phyloP scores from a whole-genome alignment of 345 rosid genomes.

The Aquilaria malaccensis region DNA sequence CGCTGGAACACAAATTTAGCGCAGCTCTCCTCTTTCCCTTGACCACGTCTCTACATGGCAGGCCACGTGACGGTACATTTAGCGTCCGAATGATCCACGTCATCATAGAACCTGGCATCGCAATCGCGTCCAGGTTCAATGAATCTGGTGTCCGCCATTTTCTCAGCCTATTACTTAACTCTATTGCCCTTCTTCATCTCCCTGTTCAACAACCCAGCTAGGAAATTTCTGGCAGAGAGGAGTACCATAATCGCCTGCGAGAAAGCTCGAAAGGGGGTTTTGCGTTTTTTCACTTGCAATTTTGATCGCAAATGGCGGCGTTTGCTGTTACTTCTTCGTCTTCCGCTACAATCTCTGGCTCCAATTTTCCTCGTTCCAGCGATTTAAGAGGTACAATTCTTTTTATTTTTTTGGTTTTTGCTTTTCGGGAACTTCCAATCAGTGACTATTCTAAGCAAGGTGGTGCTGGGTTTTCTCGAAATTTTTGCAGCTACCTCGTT shows the following conservation, averaged over 20 bases:
- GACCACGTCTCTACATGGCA: conserved; percentile 12
- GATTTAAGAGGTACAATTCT: conserved; percentile 34
- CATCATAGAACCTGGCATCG: background rate
- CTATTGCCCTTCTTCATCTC: background rate
- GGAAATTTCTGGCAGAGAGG: background rate
- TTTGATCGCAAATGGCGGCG: conserved; percentile 24
- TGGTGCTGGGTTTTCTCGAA: background rate
- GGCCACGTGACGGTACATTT: conserved; percentile 40
- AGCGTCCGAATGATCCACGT: conserved; percentile 27
- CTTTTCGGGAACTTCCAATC: background rate
- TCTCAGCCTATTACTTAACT: conserved; percentile 32
- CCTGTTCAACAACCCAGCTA: background rate
- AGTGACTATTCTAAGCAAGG: background rate
- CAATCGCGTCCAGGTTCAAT: conserved; percentile 49
- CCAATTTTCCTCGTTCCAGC: conserved; percentile 25
- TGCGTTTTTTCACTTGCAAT: background rate
- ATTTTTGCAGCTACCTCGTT: conserved; percentile 40
- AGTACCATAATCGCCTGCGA: background rate
- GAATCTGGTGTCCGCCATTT: conserved; percentile 17
- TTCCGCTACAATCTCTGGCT: conserved; percentile 29
- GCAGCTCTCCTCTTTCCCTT: background rate
- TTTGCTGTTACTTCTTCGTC: conserved; percentile 41
- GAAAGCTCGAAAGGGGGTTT: background rate
- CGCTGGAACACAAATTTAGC: no score
- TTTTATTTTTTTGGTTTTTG: background rate